A percentile compares a stretch with the other conserved stretches of the same genome.
Evolutionary conservation across 2,329 filamentous ascomycete species (phyloP).

Genomic region (Stachybotrys elegans): DNA sequence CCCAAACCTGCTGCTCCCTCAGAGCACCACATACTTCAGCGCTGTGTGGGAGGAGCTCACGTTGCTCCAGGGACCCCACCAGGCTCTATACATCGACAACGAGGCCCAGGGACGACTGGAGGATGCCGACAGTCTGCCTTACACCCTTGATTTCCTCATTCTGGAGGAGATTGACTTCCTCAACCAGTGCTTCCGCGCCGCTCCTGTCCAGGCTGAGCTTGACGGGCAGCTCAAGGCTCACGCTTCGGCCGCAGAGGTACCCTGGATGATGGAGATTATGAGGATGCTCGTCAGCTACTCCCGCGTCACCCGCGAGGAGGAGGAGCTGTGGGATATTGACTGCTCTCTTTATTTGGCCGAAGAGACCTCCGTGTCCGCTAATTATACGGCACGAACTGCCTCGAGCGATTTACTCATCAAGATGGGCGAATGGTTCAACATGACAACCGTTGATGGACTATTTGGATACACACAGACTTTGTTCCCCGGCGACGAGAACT

Average conservation of each 20-base stretch:
- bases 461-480: slow-evolving; percentile 70
- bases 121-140: slow-evolving; percentile 86
- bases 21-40: slow-evolving; percentile 78
- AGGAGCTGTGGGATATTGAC: slow-evolving; percentile 94
- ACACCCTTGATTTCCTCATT: slow-evolving; percentile 89
- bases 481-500: slow-evolving; percentile 51
- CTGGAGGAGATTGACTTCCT: slow-evolving; percentile 94
- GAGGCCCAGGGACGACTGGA: slow-evolving; percentile 84
- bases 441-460: slow-evolving; percentile 71
- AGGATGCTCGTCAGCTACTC: slow-evolving; percentile 79
- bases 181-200: slow-evolving; percentile 82
- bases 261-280: slow-evolving; percentile 86
- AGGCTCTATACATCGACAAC: slow-evolving; percentile 78
- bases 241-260: slow-evolving; percentile 55
- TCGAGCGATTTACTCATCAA: slow-evolving; percentile 91
- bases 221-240: slow-evolving; percentile 67
- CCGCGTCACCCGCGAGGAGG: slow-evolving; percentile 87
- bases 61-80: slow-evolving; percentile 66
- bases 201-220: slow-evolving; percentile 85
- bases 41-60: slow-evolving; percentile 86
- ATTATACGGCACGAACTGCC: slow-evolving; percentile 91
- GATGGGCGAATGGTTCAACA: slow-evolving; percentile 81
- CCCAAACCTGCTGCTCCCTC: slow-evolving; percentile 72
- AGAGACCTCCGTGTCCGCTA: slow-evolving; percentile 89
- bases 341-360: slow-evolving; percentile 93